These are phyloP conservation scores for Escallonia herrerae DNA, from an alignment of 129 eudicot species.

Conservation along the genomic window DNA sequence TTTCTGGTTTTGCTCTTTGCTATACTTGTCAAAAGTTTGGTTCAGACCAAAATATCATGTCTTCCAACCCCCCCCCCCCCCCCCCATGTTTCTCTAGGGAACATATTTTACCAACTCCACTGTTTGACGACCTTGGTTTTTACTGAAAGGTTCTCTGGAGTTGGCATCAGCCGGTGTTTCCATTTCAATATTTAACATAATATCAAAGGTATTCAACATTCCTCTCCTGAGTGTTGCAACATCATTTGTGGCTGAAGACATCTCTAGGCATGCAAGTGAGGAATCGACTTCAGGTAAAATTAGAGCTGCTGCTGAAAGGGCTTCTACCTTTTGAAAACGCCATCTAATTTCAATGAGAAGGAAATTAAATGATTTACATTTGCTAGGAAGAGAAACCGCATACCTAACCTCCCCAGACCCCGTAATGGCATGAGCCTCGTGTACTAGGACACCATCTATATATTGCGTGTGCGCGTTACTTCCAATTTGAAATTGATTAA, in stretches of 20 bases:
- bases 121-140: conserved; percentile 13
- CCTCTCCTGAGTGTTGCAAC: conserved; percentile 75
- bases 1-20: not conserved
- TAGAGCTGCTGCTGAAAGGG: not conserved
- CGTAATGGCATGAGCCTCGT: too few relatives aligned
- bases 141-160: conserved; percentile 49
- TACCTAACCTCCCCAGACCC: too few relatives aligned
- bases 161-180: conserved; percentile 78
- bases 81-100: not conserved
- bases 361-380: too few relatives aligned
- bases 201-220: conserved; percentile 71
- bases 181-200: conserved; percentile 61
- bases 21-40: not conserved
- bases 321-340: not conserved
- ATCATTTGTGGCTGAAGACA: conserved; percentile 78
- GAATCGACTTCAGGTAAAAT: conserved; percentile 36
- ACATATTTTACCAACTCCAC: not conserved
- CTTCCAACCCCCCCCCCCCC: not conserved
- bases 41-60: not conserved
- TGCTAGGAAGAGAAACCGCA: too few relatives aligned
- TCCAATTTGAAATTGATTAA: not conserved
- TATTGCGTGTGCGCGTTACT: not conserved
- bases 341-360: too few relatives aligned
- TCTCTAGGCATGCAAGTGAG: conserved; percentile 32
- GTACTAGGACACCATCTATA: not conserved